Conservation (phyloP, 805 yeast species). For the Pachysolen tannophilus region DNA sequence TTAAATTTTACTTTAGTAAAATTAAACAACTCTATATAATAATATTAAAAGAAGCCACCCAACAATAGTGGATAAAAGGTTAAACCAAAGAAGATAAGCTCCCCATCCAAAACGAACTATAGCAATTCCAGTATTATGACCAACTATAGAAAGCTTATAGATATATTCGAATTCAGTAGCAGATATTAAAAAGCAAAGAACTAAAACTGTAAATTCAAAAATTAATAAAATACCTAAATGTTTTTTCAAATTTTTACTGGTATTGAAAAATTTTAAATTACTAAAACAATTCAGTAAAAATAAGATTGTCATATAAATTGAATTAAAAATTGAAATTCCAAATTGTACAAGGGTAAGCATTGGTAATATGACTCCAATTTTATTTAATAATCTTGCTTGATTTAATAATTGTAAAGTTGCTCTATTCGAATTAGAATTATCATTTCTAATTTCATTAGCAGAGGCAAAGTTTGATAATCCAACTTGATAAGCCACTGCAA, state of each 20-base stretch:
- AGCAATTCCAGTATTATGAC: slow-evolving; percentile 17
- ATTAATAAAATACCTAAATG: slow-evolving; percentile 9
- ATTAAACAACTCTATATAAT: neutral
- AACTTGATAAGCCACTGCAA: slow-evolving; percentile 31
- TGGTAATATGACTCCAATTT: slow-evolving; percentile 18
- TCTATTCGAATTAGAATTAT: slow-evolving; percentile 9
- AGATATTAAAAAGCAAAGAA: slow-evolving; percentile 13
- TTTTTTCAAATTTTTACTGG: slow-evolving; percentile 4
- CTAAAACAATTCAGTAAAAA: slow-evolving; percentile 5
- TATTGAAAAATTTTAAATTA: neutral
- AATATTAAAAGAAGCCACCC: neutral
- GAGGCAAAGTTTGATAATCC: slow-evolving; percentile 22
- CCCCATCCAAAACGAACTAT: neutral
- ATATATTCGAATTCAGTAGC: slow-evolving; percentile 18
- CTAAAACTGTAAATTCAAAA: slow-evolving; percentile 10
- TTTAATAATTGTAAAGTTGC: slow-evolving; percentile 11
- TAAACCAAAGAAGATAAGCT: neutral
- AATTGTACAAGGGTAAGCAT: slow-evolving; percentile 12
- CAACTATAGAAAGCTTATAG: slow-evolving; percentile 12
- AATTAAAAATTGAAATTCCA: slow-evolving; percentile 1
- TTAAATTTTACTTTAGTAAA: too few relatives aligned
- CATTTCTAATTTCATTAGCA: too few relatives aligned
- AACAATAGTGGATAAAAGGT: neutral
- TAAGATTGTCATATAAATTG: neutral
- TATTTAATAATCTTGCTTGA: slow-evolving; percentile 18